Evolutionary conservation across 257 asterid genomes (phyloP).

Genomic region (Plectranthus barbatus): DNA sequence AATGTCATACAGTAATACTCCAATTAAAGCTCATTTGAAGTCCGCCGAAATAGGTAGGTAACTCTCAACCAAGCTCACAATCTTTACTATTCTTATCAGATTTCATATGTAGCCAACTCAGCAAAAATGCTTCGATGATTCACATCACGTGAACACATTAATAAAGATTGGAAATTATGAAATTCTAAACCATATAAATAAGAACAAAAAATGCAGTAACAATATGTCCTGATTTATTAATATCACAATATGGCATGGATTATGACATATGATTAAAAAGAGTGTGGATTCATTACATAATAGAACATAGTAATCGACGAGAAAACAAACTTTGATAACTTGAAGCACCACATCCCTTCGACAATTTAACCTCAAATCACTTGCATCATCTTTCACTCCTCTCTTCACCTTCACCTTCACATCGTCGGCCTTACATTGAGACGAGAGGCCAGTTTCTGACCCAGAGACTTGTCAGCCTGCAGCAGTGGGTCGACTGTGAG

Average conservation of each 20-base stretch:
- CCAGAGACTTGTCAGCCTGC: slow-evolving; percentile 69
- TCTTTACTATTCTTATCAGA: too few species aligned
- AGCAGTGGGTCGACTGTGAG: neutral
- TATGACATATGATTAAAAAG: neutral
- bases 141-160: too few species aligned
- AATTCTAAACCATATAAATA: too few species aligned
- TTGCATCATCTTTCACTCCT: neutral
- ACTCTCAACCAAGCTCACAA: too few species aligned
- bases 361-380: neutral
- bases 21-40: too few species aligned
- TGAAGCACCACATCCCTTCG: neutral
- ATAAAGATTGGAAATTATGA: neutral
- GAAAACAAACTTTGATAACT: neutral
- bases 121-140: too few species aligned
- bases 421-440: slow-evolving; percentile 57
- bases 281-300: slow-evolving; percentile 5
- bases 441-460: slow-evolving; percentile 69
- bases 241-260: neutral
- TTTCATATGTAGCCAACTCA: too few species aligned
- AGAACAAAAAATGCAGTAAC: neutral
- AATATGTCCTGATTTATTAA: slow-evolving; percentile 14
- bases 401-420: slow-evolving; percentile 33
- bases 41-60: too few species aligned
- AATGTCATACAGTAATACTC: too few species aligned
- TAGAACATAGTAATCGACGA: neutral